Percentiles rank a stretch among this genome's conserved stretches.
These are phyloP conservation scores for Dicorynia guianensis DNA, from an alignment of 306 rosid genomes.

Conservation along the genomic window DNA sequence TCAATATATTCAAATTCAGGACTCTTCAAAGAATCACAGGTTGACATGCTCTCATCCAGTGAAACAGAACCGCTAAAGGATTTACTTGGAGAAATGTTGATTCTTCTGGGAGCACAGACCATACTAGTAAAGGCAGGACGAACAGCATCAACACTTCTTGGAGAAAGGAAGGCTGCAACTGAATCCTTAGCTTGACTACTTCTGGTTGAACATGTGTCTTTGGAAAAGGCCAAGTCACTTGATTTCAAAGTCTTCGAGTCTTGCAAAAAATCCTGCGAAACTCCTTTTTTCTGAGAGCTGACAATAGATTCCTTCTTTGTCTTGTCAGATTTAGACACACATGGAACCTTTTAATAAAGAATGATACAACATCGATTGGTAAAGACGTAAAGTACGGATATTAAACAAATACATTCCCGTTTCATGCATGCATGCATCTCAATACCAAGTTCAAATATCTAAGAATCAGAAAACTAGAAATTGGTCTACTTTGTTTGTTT, in stretches of 20 bases:
- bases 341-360: slow-evolving; percentile 58
- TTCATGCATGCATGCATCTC: not conserved
- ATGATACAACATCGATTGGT: not conserved
- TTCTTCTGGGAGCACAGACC: slow-evolving; percentile 34
- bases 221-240: slow-evolving; percentile 36
- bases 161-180: slow-evolving; percentile 33
- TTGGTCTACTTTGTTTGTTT: not conserved
- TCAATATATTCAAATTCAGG: slow-evolving; percentile 48
- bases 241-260: slow-evolving; percentile 47
- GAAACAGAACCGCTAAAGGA: slow-evolving; percentile 42
- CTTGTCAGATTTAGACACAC: slow-evolving; percentile 55
- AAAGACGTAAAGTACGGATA: slow-evolving; percentile 33
- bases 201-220: slow-evolving; percentile 28
- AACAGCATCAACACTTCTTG: slow-evolving; percentile 28
- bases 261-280: slow-evolving; percentile 33
- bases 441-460: not conserved
- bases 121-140: slow-evolving; percentile 34
- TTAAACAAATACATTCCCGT: slow-evolving; percentile 20
- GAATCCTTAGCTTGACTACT: slow-evolving; percentile 34
- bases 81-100: slow-evolving; percentile 48
- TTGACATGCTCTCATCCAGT: slow-evolving; percentile 50
- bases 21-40: slow-evolving; percentile 51
- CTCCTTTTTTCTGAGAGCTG: slow-evolving; percentile 32
- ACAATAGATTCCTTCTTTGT: slow-evolving; percentile 50
- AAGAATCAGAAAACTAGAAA: not conserved